Base-by-base conservation (phyloP, 1,284 basidiomycete genomes). In the Cryptococcus sp. region DNA sequence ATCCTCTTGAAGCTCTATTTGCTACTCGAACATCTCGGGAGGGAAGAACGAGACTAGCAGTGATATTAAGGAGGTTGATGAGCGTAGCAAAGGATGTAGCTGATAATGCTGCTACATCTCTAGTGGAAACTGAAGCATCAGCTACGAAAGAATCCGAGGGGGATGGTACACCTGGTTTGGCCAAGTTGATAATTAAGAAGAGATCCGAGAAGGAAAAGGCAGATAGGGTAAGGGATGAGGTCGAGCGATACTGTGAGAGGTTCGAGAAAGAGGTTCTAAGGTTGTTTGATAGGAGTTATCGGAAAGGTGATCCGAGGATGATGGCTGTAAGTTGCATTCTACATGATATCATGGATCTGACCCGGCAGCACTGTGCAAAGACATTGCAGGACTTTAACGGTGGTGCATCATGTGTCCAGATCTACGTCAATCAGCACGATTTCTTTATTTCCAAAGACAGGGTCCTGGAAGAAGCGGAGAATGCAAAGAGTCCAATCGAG, bases 341-440 rank as follows among this genome's bases (percentile, higher is more conserved):
- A 10, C 11, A 32, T 54, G 23, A 19, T 7, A 7, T 7, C 4
- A n/a, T 22, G 23, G 24, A 36, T 46, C 11, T 45, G 3, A 9
- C 16, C 23, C 19, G 28, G 7, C 60, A 96, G 89, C 96, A 98
- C 70, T 98, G 94, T 67, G 94, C 96, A 1, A 89, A 93, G 76
- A 96, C 92, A 2, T 78, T 99, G 3, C 83, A 97, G 42, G 94
- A 97, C 69, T 99, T 99, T 78, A 99, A 99, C 64, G 96, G 96
- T 3, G 96, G 96, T 10, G 81, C 87, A 36, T 93, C 91, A 4
- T 98, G 94, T 69, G 89, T 98, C 4, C 93, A 98, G 74, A 91
- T 98, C 25, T 99, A 98, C 69, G 96, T 99, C 57, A 99, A 98
- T 66, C 96, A 98, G 74, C 96, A 98, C 69, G 96, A 98, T 72